Evolutionary conservation across 768 basidiomycete species (phyloP), one percentile per base, ranked within the genome.

Genomic region (Boletus sp.): DNA sequence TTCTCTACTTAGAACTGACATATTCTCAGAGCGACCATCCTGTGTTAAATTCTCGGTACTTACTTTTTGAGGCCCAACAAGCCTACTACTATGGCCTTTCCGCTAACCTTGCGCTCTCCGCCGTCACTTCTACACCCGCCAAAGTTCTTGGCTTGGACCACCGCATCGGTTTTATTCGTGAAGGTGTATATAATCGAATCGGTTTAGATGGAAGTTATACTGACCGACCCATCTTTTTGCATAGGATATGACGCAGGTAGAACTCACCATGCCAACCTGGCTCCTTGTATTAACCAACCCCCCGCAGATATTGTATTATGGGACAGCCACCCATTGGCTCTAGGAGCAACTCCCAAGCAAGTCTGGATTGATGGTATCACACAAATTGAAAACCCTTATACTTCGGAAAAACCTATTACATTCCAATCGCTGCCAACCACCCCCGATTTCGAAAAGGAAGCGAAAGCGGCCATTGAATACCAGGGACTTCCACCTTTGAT

Each of bases 281-380:
- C 53, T 11, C 28, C 8, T 30, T 18, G 11, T 32, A 35, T 39
- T 54, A 32, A 63, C 32, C 12, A 5, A 7, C 15, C 24, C 36
- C 17, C 29, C 15, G 12, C 33, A 88, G 87, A 92, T 72, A 45
- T 91, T 49, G 85, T 92, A 14, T 64, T 91, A 2, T 89, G 87
- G 86, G 87, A 89, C 63, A 83, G 81, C 37, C 90, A 92, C 70
- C 92, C 92, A 1, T 78, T 94, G 15, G 76, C 83, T 1, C 76
- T 94, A 11, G 89, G 89, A 20, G 89, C 90, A 20, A 85, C 90
- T 0, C 91, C 91, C 5, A 77, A 79, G 49, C 90, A 93, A 74
- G 89, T 91, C 9, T 92, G 80, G 73, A 90, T 94, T 57, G 92
- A 95, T 64, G 93, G 92, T 4, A 87, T 94, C 48, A 67, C 87